Percentiles rank a stretch among this genome's conserved stretches.
Evolutionary conservation across 2,329 filamentous ascomycete species (phyloP).

Genomic region (Thielaviopsis punctulata): DNA sequence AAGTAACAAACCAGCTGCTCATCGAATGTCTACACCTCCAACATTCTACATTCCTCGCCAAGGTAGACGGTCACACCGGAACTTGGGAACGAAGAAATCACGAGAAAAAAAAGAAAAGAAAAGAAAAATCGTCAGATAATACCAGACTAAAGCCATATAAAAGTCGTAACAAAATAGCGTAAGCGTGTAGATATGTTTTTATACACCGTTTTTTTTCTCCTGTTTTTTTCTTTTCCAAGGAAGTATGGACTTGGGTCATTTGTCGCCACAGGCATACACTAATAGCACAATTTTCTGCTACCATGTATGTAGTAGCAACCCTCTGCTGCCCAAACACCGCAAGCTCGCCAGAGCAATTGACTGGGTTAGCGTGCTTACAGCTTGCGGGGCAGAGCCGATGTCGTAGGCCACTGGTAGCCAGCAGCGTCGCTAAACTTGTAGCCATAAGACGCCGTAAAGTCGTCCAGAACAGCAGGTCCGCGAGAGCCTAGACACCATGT

Average conservation of each 20-base stretch:
- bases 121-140: neutral
- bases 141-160: neutral
- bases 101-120: constrained; percentile 2
- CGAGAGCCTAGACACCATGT: constrained; percentile 56
- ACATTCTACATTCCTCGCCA: too few relatives aligned
- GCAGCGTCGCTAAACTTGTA: constrained; percentile 98
- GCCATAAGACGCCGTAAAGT: constrained; percentile 94
- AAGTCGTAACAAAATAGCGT: constrained; percentile 1
- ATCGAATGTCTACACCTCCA: too few relatives aligned
- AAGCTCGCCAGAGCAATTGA: constrained; percentile 11
- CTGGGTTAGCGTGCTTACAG: constrained; percentile 40
- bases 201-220: constrained; percentile 2
- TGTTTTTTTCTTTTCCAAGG: neutral
- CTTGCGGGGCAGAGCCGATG: constrained; percentile 48
- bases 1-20: too few relatives aligned
- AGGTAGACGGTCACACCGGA: too few relatives aligned
- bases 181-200: neutral
- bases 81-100: too few relatives aligned
- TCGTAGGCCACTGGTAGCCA: constrained; percentile 87
- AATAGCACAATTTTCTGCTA: neutral
- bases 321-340: constrained; percentile 1
- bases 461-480: constrained; percentile 86
- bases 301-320: neutral
- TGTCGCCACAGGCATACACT: neutral
- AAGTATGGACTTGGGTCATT: neutral